Conservation (phyloP, 129 eudicot species). For the Arctium lappa region DNA sequence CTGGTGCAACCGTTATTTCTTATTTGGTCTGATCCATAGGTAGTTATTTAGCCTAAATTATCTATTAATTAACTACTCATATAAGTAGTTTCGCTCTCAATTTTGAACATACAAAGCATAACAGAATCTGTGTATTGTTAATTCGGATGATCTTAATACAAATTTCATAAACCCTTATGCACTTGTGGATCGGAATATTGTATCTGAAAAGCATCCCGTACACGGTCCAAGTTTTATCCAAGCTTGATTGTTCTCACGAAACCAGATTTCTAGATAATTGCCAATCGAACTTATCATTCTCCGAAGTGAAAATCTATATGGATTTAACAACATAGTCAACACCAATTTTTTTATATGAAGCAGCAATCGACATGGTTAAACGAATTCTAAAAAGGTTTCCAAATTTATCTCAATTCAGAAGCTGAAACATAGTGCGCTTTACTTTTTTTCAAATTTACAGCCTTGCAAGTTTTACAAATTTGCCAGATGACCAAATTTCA, state of each 20-base stretch:
- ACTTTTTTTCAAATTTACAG: background rate
- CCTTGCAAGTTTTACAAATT: background rate
- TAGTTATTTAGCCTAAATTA: background rate
- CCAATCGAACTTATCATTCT: background rate
- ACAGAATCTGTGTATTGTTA: background rate
- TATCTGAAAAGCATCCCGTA: background rate
- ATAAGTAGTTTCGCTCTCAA: background rate
- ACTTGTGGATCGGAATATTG: background rate
- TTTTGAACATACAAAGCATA: background rate
- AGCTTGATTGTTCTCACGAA: background rate
- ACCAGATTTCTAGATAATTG: background rate
- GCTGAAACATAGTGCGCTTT: background rate
- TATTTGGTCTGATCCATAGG: background rate
- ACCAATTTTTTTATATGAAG: background rate
- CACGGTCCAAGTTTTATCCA: background rate
- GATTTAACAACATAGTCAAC: background rate
- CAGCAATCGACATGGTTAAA: constrained; percentile 4
- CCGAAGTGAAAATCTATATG: background rate
- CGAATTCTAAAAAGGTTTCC: background rate
- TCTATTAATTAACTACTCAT: background rate
- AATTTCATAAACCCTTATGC: background rate
- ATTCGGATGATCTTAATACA: background rate
- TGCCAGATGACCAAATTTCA: background rate
- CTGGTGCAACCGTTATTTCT: background rate
- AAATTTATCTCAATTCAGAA: constrained; percentile 8